Conservation (phyloP, 2,329 filamentous ascomycete species). For the Ophiosphaerella korrae region DNA sequence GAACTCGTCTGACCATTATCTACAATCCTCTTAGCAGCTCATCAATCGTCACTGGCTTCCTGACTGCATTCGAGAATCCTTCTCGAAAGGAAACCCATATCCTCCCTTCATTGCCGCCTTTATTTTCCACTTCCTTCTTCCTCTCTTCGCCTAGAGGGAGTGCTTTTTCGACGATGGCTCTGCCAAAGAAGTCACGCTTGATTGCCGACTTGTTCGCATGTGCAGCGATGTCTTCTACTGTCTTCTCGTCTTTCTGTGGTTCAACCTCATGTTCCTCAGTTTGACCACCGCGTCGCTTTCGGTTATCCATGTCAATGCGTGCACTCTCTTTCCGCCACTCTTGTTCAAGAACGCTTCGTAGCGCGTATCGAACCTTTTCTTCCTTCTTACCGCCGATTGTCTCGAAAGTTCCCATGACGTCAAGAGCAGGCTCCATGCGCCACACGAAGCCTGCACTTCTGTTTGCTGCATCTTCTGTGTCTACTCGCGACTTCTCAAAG, state of each 20-base stretch:
- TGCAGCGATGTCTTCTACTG: constrained; percentile 26
- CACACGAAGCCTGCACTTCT: constrained; percentile 74
- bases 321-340: constrained; percentile 78
- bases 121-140: constrained; percentile 40
- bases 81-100: constrained; percentile 92
- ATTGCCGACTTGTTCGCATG: constrained; percentile 47
- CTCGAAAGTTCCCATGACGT: constrained; percentile 76
- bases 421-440: constrained; percentile 92
- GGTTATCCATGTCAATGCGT: constrained; percentile 67
- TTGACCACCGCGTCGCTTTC: constrained; percentile 59
- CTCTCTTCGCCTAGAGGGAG: constrained; percentile 50
- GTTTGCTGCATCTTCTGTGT: constrained; percentile 62
- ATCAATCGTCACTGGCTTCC: constrained; percentile 80
- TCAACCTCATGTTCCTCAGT: constrained; percentile 20
- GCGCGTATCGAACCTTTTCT: constrained; percentile 83
- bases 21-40: constrained; percentile 75
- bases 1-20: background rate
- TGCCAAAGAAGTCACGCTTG: constrained; percentile 86
- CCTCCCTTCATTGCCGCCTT: constrained; percentile 57
- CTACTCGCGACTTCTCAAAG: constrained; percentile 80
- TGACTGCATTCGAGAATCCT: constrained; percentile 88
- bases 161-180: constrained; percentile 63
- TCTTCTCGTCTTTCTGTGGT: constrained; percentile 22
- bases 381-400: constrained; percentile 65
- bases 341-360: constrained; percentile 90